A percentile compares a stretch with the other conserved stretches of the same genome.
Evolutionary conservation across 495 filamentous ascomycete species (phyloP).

Genomic region (Neurospora discreta): DNA sequence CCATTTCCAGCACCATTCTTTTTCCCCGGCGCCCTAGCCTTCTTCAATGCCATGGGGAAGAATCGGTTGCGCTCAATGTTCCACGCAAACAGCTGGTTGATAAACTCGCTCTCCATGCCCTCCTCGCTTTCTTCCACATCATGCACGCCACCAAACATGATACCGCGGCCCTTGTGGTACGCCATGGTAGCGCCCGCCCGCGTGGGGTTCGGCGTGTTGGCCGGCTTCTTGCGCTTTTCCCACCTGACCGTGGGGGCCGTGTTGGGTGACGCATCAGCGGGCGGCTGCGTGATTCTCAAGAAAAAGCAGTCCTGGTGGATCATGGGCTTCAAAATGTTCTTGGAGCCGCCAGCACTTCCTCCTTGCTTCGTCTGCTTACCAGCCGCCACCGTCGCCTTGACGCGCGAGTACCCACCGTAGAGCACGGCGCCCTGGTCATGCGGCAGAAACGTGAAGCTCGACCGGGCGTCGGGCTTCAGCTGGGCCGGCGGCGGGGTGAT

Average conservation of each 20-base stretch:
- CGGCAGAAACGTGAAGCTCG: slow-evolving; percentile 81
- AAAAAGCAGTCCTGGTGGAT: slow-evolving; percentile 94
- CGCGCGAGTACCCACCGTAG: slow-evolving; percentile 86
- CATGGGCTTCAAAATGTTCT: slow-evolving; percentile 67
- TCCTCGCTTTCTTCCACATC: slow-evolving; percentile 92
- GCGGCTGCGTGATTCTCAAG: slow-evolving; percentile 65
- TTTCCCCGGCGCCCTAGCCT: slow-evolving; percentile 49
- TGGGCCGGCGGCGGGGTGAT: slow-evolving; percentile 60
- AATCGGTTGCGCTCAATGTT: slow-evolving; percentile 90
- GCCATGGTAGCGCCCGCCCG: slow-evolving; percentile 86
- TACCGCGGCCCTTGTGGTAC: slow-evolving; percentile 82
- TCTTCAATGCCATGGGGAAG: slow-evolving; percentile 69
- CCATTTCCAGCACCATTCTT: slow-evolving; percentile 31
- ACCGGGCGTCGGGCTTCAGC: slow-evolving; percentile 79
- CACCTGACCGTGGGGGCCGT: slow-evolving; percentile 65
- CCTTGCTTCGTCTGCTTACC: slow-evolving; percentile 44
- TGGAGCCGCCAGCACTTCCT: slow-evolving; percentile 21
- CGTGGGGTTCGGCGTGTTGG: slow-evolving; percentile 72
- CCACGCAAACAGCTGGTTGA: slow-evolving; percentile 80
- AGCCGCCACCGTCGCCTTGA: slow-evolving; percentile 52
- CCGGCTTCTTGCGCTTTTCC: slow-evolving; percentile 88
- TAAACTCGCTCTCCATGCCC: slow-evolving; percentile 92
- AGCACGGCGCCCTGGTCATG: slow-evolving; percentile 81
- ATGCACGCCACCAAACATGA: slow-evolving; percentile 89
- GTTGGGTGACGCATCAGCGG: slow-evolving; percentile 45